A percentile compares a stretch with the other conserved stretches of the same genome.
phyloP scores from a whole-genome alignment of 106 monocot species.

The Agapanthus africanus region DNA sequence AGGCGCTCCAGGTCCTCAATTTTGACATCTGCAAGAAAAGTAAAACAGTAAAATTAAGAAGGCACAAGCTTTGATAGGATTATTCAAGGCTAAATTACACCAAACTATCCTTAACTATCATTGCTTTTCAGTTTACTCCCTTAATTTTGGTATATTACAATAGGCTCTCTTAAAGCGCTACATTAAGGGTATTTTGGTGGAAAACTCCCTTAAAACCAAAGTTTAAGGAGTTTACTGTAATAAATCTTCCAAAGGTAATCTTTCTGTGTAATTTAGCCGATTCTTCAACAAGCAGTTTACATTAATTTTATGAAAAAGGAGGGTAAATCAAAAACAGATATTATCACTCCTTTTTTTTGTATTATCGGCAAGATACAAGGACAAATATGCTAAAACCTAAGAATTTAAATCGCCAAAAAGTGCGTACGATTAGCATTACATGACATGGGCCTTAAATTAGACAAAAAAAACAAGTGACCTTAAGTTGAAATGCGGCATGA shows the following conservation, averaged over 20 bases:
- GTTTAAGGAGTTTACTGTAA: too few species aligned
- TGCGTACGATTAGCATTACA: neutral
- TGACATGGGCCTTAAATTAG: neutral
- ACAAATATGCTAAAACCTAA: neutral
- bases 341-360: neutral
- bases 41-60: neutral
- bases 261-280: too few species aligned
- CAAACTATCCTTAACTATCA: too few species aligned
- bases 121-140: too few species aligned
- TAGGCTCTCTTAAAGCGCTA: too few species aligned
- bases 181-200: too few species aligned
- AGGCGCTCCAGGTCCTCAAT: constrained; percentile 10
- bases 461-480: neutral
- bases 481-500: neutral
- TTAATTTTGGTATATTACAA: too few species aligned
- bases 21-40: constrained; percentile 22
- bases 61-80: neutral
- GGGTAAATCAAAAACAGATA: neutral
- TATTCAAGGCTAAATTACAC: too few species aligned
- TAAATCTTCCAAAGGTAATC: too few species aligned
- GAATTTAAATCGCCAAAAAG: too few species aligned
- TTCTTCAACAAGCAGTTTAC: neutral
- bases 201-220: too few species aligned
- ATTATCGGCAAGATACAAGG: neutral
- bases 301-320: neutral